phyloP scores from a whole-genome alignment of 1,284 basidiomycete species.

The Apiotrichum gracile region DNA sequence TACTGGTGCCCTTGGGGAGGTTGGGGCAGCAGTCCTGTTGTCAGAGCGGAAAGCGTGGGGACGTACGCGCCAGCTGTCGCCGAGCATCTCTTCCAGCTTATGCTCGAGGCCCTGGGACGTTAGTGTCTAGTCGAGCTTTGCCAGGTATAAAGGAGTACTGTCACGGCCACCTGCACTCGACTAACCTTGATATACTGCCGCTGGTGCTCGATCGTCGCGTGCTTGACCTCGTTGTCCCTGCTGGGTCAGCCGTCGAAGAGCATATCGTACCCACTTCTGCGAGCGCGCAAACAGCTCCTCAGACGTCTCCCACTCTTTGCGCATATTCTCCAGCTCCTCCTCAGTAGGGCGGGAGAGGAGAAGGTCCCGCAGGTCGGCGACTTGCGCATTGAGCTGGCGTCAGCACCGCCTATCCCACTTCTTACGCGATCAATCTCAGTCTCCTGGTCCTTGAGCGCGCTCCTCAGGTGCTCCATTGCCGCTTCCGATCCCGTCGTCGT shows the following conservation, averaged over 20 bases:
- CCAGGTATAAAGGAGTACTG: too few species aligned
- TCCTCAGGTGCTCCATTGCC: background rate
- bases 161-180: too few species aligned
- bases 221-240: constrained; percentile 38
- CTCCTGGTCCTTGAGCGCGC: background rate
- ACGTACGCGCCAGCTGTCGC: constrained; percentile 29
- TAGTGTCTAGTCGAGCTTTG: too few species aligned
- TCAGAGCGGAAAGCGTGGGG: background rate
- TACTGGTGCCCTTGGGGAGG: constrained; percentile 1
- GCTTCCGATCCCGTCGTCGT: background rate
- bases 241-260: background rate
- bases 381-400: constrained; percentile 6
- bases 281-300: constrained; percentile 28
- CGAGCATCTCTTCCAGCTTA: constrained; percentile 23
- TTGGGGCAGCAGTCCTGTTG: background rate
- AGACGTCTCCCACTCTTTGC: constrained; percentile 22
- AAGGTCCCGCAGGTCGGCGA: constrained; percentile 3
- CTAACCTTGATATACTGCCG: constrained; percentile 33
- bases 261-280: constrained; percentile 20
- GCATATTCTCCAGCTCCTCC: constrained; percentile 14
- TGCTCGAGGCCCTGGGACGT: constrained; percentile 32
- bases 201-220: constrained; percentile 26
- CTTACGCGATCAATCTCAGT: constrained; percentile 1
- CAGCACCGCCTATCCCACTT: background rate
- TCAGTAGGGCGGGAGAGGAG: constrained; percentile 9